These are phyloP conservation scores for Oryza australiensis DNA, from an alignment of 176 grass and related monocot genomes.

Conservation along the genomic window DNA sequence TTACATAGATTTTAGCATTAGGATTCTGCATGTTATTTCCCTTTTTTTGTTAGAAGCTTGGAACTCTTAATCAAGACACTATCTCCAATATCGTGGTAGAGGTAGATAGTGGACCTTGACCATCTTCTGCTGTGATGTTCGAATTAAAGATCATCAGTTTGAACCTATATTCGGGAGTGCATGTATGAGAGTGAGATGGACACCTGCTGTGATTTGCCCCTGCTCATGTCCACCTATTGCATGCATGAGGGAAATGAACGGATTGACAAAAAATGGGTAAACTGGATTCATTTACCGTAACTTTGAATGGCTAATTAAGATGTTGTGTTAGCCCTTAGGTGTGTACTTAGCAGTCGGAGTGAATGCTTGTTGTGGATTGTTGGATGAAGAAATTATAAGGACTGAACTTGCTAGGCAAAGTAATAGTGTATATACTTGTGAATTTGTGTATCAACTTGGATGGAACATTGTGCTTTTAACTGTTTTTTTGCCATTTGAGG, in stretches of 20 bases:
- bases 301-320: background rate
- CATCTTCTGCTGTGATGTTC: background rate
- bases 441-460: background rate
- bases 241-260: no score
- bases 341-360: background rate
- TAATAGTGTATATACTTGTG: background rate
- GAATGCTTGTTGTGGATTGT: background rate
- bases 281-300: background rate
- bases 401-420: background rate
- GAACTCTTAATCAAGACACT: background rate
- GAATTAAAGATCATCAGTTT: background rate
- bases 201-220: background rate
- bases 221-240: background rate
- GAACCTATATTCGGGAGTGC: background rate
- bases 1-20: background rate
- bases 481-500: background rate
- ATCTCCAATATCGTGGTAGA: background rate
- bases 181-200: background rate
- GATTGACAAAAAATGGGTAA: background rate
- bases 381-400: background rate
- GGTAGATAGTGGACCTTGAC: background rate
- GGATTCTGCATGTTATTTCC: background rate
- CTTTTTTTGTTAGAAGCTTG: background rate
- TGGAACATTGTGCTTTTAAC: conserved; percentile 2
- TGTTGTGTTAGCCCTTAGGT: background rate